A percentile compares a stretch with the other conserved stretches of the same genome.
Evolutionary conservation across 2,329 filamentous ascomycete species (phyloP).

Genomic region (Hypoxylon sp.): DNA sequence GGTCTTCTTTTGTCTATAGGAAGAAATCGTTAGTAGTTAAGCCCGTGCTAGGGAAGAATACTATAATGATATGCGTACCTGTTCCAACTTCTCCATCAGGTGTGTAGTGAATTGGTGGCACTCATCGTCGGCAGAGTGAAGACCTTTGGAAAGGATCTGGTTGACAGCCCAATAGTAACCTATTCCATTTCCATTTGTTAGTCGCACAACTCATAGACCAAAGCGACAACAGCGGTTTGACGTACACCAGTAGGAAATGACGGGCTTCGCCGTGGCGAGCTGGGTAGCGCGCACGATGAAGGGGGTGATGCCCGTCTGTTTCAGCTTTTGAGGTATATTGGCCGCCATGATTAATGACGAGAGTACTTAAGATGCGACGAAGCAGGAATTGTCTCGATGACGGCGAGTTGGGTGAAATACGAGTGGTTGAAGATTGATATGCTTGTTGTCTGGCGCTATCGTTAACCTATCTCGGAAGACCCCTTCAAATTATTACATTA

Average conservation of each 20-base stretch:
- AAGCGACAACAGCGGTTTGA: conserved; percentile 39
- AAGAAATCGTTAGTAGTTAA: conserved; percentile 8
- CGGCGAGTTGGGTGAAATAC: background rate
- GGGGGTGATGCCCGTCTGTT: conserved; percentile 82
- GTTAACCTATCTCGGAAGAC: background rate
- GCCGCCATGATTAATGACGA: conserved; percentile 73
- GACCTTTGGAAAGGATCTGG: conserved; percentile 82
- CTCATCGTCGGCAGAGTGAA: conserved; percentile 83
- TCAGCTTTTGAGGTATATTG: conserved; percentile 77
- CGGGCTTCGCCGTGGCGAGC: conserved; percentile 85
- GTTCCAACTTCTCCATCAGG: conserved; percentile 92
- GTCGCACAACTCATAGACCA: conserved; percentile 9
- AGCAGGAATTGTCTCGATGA: background rate
- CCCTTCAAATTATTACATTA: background rate
- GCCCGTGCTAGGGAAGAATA: background rate
- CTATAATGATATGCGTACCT: conserved; percentile 59
- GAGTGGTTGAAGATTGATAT: background rate
- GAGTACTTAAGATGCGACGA: background rate
- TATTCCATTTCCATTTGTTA: conserved; percentile 53
- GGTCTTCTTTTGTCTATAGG: conserved; percentile 74
- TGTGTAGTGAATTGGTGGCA: conserved; percentile 82
- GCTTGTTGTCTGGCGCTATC: background rate
- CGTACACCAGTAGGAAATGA: conserved; percentile 95
- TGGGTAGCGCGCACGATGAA: conserved; percentile 87
- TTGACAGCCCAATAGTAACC: conserved; percentile 94